A percentile compares a stretch with the other conserved stretches of the same genome.
Evolutionary conservation across 164 flowering plant species (phyloP).

Genomic region (Saururus chinensis): DNA sequence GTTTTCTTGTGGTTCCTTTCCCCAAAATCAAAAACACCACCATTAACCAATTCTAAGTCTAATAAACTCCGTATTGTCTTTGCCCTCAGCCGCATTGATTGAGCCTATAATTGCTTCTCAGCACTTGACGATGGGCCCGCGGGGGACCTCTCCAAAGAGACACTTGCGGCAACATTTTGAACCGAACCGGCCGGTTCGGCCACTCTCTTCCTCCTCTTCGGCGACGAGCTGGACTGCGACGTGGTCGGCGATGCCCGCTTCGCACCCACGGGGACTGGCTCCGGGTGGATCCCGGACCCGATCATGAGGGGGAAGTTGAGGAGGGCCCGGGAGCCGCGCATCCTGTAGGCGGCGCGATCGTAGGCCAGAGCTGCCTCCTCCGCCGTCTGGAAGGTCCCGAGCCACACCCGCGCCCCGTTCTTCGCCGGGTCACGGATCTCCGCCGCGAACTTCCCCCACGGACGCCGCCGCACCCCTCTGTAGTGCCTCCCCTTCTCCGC

Average conservation of each 20-base stretch:
- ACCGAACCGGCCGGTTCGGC: neutral
- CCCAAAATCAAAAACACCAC: neutral
- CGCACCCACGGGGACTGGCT: neutral
- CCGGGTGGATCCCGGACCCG: constrained; percentile 5
- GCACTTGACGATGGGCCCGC: no score
- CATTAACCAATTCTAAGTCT: no score
- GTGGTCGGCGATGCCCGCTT: neutral
- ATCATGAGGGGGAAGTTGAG: constrained; percentile 33
- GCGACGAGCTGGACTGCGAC: constrained; percentile 7
- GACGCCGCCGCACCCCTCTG: constrained; percentile 35
- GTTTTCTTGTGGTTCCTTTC: neutral
- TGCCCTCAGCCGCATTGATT: no score
- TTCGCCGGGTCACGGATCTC: constrained; percentile 40
- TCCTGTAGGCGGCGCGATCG: constrained; percentile 32
- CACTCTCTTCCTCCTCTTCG: constrained; percentile 17
- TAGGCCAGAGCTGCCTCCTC: constrained; percentile 42
- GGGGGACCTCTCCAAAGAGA: neutral
- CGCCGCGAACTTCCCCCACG: constrained; percentile 39
- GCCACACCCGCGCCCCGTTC: constrained; percentile 44
- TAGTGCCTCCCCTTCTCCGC: constrained; percentile 27
- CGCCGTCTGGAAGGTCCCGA: constrained; percentile 37
- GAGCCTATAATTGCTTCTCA: no score
- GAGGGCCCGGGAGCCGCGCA: constrained; percentile 35
- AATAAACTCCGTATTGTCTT: no score
- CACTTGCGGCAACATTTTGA: neutral